Evolutionary conservation across 768 basidiomycete genomes (phyloP), one percentile per base, ranked within the genome.

Genomic region (Mycena polygramma): DNA sequence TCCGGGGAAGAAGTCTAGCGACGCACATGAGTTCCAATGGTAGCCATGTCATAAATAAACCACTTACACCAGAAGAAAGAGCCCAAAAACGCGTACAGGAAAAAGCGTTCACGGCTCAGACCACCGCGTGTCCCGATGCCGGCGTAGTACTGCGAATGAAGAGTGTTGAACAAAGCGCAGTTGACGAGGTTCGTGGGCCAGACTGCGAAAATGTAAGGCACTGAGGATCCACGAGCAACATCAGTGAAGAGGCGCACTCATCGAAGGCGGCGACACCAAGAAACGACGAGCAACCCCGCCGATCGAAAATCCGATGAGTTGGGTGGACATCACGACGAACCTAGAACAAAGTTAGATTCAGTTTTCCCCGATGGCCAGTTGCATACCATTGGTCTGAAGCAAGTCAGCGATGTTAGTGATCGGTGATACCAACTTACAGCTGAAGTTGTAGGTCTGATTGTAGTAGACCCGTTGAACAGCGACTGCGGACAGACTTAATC

Each of bases 271-370:
- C 65, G 89, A 85, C 45, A 92, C 94, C 45, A 95, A 86, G 85
- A 94, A 94, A 14, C 94, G 90, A 37, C 91, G 88, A 8, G 88
- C 72, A 83, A 94, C 73, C 74, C 89, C 76, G 83, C 94, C 94
- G 64, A 94, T 89, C 6, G 93, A 94, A 83, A 95, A 95, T 15
- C 94, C 93, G 63, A 94, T 93, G 63, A 94, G 81, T 75, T 92
- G 91, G 1, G 90, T 90, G 37, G 89, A 91, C 81, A 94, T 89
- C 30, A 94, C 91, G 24, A 94, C 80, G 79, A 94, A 88, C 90
- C 67, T 68, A 43, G 0, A 7, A 39, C 24, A 5, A 0, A 55
- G 13, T 66, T 19, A 61, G 19, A 5, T n/a, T 22, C 0, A 41
- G n/a, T 20, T 36, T 35, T 20, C 26, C 17, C 4, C 10, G 20